These are phyloP conservation scores for Starmera amethionina DNA, from an alignment of 805 yeast species.

Conservation along the genomic window DNA sequence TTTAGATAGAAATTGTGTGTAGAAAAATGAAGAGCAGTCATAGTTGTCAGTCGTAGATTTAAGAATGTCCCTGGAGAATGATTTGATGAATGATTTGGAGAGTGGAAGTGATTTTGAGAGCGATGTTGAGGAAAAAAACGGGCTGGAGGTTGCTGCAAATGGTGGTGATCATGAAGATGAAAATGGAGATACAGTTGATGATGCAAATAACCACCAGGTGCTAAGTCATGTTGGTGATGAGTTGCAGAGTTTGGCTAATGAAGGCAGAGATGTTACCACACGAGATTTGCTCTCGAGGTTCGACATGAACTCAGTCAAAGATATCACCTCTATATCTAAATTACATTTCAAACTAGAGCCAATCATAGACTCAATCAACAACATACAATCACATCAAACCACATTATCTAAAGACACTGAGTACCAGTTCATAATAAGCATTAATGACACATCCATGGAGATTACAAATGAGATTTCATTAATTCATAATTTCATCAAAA, in stretches of 20 bases:
- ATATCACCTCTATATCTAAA: constrained; percentile 7
- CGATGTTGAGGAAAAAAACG: constrained; percentile 6
- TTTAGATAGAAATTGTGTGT: no score
- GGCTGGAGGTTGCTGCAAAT: neutral
- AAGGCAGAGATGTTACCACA: constrained; percentile 8
- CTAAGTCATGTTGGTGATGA: constrained; percentile 1
- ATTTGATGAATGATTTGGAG: constrained; percentile 24
- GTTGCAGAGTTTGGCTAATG: constrained; percentile 2
- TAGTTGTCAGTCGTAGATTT: neutral
- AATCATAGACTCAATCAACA: constrained; percentile 8
- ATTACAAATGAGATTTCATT: constrained; percentile 43
- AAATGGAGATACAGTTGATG: constrained; percentile 1
- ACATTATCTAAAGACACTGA: constrained; percentile 23
- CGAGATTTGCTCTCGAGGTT: constrained; percentile 4
- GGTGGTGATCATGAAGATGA: neutral
- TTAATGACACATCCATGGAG: constrained; percentile 46
- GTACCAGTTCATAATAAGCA: constrained; percentile 38
- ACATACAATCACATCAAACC: constrained; percentile 3
- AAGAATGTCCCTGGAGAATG: constrained; percentile 13
- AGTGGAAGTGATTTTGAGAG: constrained; percentile 16
- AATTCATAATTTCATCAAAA: constrained; percentile 38
- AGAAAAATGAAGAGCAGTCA: no score
- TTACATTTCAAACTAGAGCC: constrained; percentile 9
- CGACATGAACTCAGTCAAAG: constrained; percentile 6
- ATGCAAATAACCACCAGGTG: constrained; percentile 2